Conservation (phyloP, 805 yeast genomes). For the Wilhelminamyces savonicus region DNA sequence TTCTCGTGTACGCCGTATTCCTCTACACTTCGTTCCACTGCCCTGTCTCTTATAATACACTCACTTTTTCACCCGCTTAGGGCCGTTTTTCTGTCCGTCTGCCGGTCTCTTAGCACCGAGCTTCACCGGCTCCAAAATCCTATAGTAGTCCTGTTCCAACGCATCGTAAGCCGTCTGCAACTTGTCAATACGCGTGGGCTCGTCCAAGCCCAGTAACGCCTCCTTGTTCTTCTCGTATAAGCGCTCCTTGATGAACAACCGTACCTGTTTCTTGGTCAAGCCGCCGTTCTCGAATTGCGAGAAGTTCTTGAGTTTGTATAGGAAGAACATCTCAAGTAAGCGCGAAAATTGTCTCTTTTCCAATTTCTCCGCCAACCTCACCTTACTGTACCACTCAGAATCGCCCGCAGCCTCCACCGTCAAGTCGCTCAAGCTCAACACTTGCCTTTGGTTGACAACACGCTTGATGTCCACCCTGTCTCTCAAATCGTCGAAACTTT, state of each 20-base stretch:
- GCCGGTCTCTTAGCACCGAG: constrained; percentile 12
- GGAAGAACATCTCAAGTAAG: constrained; percentile 66
- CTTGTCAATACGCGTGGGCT: constrained; percentile 59
- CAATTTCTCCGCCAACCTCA: constrained; percentile 17
- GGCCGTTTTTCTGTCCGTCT: not conserved
- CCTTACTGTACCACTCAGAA: not conserved
- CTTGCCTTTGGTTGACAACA: constrained; percentile 3
- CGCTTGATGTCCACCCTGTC: constrained; percentile 69
- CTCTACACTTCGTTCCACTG: too few species aligned
- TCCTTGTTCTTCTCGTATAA: constrained; percentile 76
- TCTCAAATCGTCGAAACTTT: constrained; percentile 83
- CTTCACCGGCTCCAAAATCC: constrained; percentile 40
- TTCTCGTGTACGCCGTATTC: too few species aligned
- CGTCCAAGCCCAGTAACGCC: constrained; percentile 61
- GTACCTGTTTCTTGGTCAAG: constrained; percentile 30
- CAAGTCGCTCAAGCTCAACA: constrained; percentile 4
- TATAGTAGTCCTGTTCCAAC: constrained; percentile 62
- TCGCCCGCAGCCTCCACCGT: constrained; percentile 3
- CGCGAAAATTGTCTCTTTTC: constrained; percentile 76
- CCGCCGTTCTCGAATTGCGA: constrained; percentile 19
- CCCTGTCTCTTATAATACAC: too few species aligned
- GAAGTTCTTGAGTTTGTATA: constrained; percentile 32
- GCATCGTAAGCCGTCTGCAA: constrained; percentile 68
- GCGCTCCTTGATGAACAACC: constrained; percentile 67
- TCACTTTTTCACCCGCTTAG: too few species aligned